Percentiles rank a stretch among this genome's conserved stretches.
phyloP scores from a whole-genome alignment of 768 basidiomycete species.

The Mycena kentingensis region DNA sequence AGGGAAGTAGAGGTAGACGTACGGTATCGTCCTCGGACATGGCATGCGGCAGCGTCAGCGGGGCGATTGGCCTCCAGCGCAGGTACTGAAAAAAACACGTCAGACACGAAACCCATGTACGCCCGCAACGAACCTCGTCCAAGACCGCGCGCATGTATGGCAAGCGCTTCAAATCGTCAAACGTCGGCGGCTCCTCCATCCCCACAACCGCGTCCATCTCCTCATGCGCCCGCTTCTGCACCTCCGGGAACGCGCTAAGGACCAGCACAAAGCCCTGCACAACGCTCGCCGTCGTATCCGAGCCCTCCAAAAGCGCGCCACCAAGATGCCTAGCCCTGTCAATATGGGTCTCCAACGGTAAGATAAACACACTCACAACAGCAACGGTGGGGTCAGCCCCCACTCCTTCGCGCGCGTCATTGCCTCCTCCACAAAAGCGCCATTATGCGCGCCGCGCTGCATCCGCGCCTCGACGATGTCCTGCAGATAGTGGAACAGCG shows the following conservation, averaged over 20 bases:
- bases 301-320: constrained; percentile 22
- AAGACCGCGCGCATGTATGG: constrained; percentile 24
- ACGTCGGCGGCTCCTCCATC: constrained; percentile 15
- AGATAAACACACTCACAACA: constrained; percentile 8
- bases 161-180: constrained; percentile 19
- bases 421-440: constrained; percentile 11
- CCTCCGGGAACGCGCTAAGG: constrained; percentile 29
- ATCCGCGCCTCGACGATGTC: constrained; percentile 4
- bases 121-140: constrained; percentile 15
- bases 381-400: constrained; percentile 1
- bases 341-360: no score
- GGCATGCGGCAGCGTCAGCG: constrained; percentile 20
- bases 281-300: constrained; percentile 27
- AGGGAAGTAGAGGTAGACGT: neutral
- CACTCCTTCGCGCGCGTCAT: neutral
- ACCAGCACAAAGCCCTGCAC: constrained; percentile 23
- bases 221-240: constrained; percentile 25
- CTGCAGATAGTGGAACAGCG: constrained; percentile 3
- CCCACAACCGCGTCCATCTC: constrained; percentile 30
- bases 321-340: constrained; percentile 8
- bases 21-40: constrained; percentile 14
- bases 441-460: constrained; percentile 1
- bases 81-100: neutral
- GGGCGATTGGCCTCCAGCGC: constrained; percentile 6
- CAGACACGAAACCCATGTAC: neutral